Evolutionary conservation across 129 eudicot genomes (phyloP), one percentile per base, ranked within the genome.

Genomic region (Sambucus nigra): DNA sequence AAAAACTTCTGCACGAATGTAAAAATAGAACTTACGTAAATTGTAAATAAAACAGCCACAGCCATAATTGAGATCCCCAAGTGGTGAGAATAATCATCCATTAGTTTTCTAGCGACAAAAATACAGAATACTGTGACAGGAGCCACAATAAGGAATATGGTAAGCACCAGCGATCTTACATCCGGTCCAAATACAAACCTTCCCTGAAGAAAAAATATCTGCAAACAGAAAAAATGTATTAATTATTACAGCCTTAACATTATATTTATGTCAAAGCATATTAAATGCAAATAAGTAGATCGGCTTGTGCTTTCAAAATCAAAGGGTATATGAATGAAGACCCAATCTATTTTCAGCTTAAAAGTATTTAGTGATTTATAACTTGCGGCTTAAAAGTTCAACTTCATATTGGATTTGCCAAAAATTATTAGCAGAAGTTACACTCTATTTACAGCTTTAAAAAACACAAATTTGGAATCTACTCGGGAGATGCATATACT

Each of bases 141-240:
- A 55, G 83, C 94, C 68, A 77, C 82, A 29, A 91, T 79, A 35
- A 91, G 89, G 63, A 86, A 64, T 72, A 86, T 82, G 60, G 99
- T 91, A 72, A 91, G 82, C 63, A 76, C 79, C 59, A 91, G 61
- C 6, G 99, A 91, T 64, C 95, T 76, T 53, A 80, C 99, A 82
- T 91, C 99, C 11, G 99, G 99, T 32, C 99, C 99, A 70, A 91
- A 91, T 45, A 91, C 79, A 53, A 91, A 83, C 64, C 86, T 76
- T 57, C 99, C 99, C 62, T 79, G 78, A 24, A 91, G 80, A 51
- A 86, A 79, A 70, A 91, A 91, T 74, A 76, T 86, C 99, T 86
- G 94, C 80, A 69, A 66, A 19, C 35, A 59, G 31, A 69, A 57
- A 63, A 42, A 42, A 1, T 15, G 48, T 1, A 35, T 35, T 42